phyloP scores from a whole-genome alignment of 148 eudicot species.

The Vaccinium vitisidaea region DNA sequence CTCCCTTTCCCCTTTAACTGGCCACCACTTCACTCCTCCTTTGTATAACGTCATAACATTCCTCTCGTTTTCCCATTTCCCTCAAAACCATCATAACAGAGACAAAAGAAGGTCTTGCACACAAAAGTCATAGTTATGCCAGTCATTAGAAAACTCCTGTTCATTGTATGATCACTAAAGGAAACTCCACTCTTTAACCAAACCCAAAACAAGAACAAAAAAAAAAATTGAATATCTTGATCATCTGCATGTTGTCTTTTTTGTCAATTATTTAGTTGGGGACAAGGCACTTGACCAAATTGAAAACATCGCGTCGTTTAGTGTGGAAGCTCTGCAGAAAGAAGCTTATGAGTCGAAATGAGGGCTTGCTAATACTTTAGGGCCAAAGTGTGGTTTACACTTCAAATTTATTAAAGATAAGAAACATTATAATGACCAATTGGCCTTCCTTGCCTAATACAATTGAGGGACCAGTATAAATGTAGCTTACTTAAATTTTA shows the following conservation, averaged over 20 bases:
- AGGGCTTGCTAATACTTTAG: neutral
- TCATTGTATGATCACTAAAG: neutral
- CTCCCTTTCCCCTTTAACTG: neutral
- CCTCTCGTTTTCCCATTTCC: neutral
- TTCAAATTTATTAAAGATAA: neutral
- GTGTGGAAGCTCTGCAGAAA: neutral
- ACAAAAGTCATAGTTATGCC: neutral
- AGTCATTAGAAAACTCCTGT: neutral
- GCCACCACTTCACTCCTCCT: neutral
- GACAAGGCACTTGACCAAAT: neutral
- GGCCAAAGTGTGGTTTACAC: neutral
- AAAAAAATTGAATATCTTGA: neutral
- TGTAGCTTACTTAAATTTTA: constrained; percentile 79
- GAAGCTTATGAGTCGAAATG: neutral
- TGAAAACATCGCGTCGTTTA: neutral
- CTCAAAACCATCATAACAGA: neutral
- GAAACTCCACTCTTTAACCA: neutral
- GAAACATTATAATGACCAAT: neutral
- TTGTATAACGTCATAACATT: neutral
- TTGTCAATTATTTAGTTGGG: neutral
- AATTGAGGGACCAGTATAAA: neutral
- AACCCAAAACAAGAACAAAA: neutral
- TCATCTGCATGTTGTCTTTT: neutral
- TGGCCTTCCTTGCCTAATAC: neutral
- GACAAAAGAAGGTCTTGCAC: neutral